Conservation (phyloP, 345 rosid species). For the Acer saccharum region DNA sequence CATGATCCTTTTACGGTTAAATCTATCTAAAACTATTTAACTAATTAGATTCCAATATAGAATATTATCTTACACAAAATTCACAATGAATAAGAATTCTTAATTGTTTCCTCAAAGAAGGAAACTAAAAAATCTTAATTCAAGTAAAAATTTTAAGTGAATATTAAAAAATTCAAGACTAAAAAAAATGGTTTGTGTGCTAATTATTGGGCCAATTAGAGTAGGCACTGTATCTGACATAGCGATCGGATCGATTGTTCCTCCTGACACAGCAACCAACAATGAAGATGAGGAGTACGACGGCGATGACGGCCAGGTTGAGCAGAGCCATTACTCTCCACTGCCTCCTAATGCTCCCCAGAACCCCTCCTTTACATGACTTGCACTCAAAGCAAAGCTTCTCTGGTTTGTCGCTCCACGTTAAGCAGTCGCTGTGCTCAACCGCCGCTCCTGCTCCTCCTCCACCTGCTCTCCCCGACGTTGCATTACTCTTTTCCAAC, state of each 20-base stretch:
- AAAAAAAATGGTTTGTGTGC: background rate
- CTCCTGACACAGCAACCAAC: constrained; percentile 34
- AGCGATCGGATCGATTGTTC: constrained; percentile 4
- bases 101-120: too few relatives aligned
- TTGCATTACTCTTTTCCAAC: constrained; percentile 40
- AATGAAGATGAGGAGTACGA: constrained; percentile 21
- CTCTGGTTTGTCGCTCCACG: constrained; percentile 51
- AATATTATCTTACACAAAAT: too few relatives aligned
- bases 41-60: too few relatives aligned
- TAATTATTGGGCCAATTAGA: background rate
- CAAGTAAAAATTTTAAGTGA: too few relatives aligned
- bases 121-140: too few relatives aligned
- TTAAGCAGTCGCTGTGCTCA: constrained; percentile 37
- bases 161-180: too few relatives aligned
- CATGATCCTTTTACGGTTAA: too few relatives aligned
- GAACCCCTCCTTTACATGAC: constrained; percentile 59
- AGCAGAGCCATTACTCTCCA: constrained; percentile 42
- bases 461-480: constrained; percentile 39
- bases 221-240: background rate
- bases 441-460: background rate
- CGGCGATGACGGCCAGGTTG: constrained; percentile 14
- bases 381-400: constrained; percentile 53
- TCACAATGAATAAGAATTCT: too few relatives aligned
- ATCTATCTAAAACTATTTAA: too few relatives aligned
- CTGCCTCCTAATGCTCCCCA: constrained; percentile 34